These are phyloP conservation scores for Hemisphaericaspora nanyangensis DNA, from an alignment of 805 yeast species.

Conservation along the genomic window DNA sequence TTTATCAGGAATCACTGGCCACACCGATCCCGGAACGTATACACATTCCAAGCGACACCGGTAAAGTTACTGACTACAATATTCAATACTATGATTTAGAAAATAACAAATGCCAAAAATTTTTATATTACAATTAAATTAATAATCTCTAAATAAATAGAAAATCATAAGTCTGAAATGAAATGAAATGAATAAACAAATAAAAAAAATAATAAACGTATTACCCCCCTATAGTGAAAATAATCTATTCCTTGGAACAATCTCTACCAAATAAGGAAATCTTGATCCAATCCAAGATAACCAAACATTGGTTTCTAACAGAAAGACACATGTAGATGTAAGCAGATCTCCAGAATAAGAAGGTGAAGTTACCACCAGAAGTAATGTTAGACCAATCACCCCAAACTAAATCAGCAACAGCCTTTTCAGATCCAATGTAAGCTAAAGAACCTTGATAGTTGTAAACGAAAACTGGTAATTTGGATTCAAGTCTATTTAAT, in stretches of 20 bases:
- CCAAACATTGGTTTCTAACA: conserved; percentile 82
- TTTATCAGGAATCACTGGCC: no score
- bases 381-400: conserved; percentile 77
- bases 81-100: no score
- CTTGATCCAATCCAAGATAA: conserved; percentile 85
- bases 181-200: neutral
- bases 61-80: no score
- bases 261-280: conserved; percentile 89
- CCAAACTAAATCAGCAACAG: conserved; percentile 86
- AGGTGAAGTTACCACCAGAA: conserved; percentile 82
- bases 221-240: neutral
- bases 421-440: conserved; percentile 88
- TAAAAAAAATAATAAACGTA: no score
- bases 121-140: neutral
- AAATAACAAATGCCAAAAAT: no score
- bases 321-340: conserved; percentile 91
- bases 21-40: no score
- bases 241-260: conserved; percentile 67
- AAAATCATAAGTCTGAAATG: neutral
- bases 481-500: conserved; percentile 38
- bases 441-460: conserved; percentile 91
- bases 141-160: neutral
- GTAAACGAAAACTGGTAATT: conserved; percentile 66
- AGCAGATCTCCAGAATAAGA: conserved; percentile 92
- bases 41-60: no score